Base-by-base conservation (phyloP, 805 yeast species). In the Ogataea paradorogensis region DNA sequence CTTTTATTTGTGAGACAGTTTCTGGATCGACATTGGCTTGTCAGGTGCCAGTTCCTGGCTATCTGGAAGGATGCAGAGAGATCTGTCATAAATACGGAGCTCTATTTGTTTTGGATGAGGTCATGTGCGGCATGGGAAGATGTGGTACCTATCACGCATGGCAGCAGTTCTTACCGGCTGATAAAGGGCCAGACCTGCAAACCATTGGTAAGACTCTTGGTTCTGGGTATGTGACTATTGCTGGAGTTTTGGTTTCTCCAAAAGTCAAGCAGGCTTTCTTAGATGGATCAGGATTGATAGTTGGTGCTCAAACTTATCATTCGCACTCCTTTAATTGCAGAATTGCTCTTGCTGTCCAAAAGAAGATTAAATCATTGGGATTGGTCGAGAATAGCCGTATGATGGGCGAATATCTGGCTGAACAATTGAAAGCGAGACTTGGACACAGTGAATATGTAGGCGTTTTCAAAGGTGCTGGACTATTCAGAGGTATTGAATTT, bases 41-140 rank as follows among this genome's bases (percentile, higher is more conserved):
- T 35, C 63, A 65, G 30, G 62, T 69, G 18, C 71, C 73, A 25
- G 58, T 70, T 32, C 63, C 65, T 42, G 71, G 71, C 10, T 71
- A 71, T 51, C 56, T 70, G 40, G 68, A 65, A 35, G 75, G 72
- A 8, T 55, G 69, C 27, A 57, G 73, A 37, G 65, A 58, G 28
- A 50, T 74, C 24, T 71, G 77, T 52, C 69, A 70, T 54, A 73
- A 73, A 51, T 73, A 73, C 51, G 78, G 70, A 26, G 62, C 69
- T 28, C 54, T 73, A 24, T 59, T 74, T 43, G 60, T 71, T 55
- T 59, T 71, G 31, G 80, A 74, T 45, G 80, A 75, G 55, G 74
- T 73, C 24, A 72, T 73, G 77, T 72, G 74, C 51, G 80, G 80
- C 16, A 65, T 72, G 27, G 78, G 78, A 24, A 65, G 80, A 51